Conservation (phyloP, 371 early-diverging fungal species). For the Paraphysoderma sedebokerense region DNA sequence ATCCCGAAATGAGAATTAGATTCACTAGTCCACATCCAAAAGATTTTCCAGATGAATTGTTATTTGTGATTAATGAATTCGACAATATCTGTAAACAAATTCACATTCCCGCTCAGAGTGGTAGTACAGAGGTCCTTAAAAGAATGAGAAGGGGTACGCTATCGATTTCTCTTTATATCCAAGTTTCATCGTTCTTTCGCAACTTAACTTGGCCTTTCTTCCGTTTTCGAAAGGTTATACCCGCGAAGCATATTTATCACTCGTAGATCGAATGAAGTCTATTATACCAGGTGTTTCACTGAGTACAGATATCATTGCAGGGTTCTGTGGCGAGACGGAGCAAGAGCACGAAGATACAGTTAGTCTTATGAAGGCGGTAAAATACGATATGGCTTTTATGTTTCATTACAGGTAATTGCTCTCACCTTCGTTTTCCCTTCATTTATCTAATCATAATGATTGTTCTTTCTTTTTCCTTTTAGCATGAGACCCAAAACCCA, state of each 20-base stretch:
- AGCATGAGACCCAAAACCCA: slow-evolving; percentile 61
- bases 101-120: slow-evolving; percentile 59
- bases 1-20: slow-evolving; percentile 59
- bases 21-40: slow-evolving; percentile 72
- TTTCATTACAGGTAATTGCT: slow-evolving; percentile 42
- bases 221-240: slow-evolving; percentile 24
- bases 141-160: slow-evolving; percentile 44
- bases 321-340: slow-evolving; percentile 70
- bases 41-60: slow-evolving; percentile 55
- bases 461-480: not conserved
- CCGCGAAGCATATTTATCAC: slow-evolving; percentile 48
- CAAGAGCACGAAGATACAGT: slow-evolving; percentile 52
- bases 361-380: slow-evolving; percentile 39
- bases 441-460: not conserved
- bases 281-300: slow-evolving; percentile 54
- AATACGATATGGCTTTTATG: slow-evolving; percentile 63
- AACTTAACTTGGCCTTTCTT: not conserved
- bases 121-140: slow-evolving; percentile 40
- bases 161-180: not conserved
- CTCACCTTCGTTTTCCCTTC: too few species aligned
- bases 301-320: slow-evolving; percentile 57
- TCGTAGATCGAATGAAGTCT: slow-evolving; percentile 39
- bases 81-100: slow-evolving; percentile 55
- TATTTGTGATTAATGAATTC: slow-evolving; percentile 41
- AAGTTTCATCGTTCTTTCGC: not conserved